These are phyloP conservation scores for Botrytis fabae DNA, from an alignment of 2,329 filamentous ascomycete genomes.

Conservation along the genomic window DNA sequence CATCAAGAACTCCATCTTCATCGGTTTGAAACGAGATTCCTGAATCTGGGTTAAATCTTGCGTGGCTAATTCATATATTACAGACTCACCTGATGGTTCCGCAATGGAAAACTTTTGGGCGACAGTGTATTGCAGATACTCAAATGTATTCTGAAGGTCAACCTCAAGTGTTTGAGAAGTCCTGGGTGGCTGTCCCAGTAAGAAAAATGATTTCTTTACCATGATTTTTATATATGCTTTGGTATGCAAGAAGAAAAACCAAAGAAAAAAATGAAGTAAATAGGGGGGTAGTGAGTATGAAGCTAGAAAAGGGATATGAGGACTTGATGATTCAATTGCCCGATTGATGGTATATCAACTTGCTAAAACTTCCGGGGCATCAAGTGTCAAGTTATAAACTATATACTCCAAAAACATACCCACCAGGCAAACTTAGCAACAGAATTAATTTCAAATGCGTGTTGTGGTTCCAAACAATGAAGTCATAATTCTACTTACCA, in stretches of 20 bases:
- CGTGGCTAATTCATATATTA: neutral
- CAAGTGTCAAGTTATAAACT: neutral
- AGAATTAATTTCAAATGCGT: neutral
- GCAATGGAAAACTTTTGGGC: slow-evolving; percentile 26
- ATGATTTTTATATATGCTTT: neutral
- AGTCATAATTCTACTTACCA: neutral
- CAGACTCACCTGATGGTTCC: slow-evolving; percentile 25
- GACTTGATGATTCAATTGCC: neutral
- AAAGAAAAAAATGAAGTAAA: neutral
- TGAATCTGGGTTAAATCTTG: neutral
- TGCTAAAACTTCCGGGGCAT: neutral
- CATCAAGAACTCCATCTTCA: slow-evolving; percentile 27
- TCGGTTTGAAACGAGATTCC: slow-evolving; percentile 29
- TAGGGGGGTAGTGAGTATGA: neutral
- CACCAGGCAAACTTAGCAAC: neutral
- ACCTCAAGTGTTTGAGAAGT: slow-evolving; percentile 24
- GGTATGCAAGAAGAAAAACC: neutral
- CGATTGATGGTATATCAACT: neutral
- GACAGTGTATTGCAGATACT: slow-evolving; percentile 25
- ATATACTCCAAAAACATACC: neutral
- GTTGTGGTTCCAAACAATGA: neutral
- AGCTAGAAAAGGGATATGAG: neutral
- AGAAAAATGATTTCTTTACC: slow-evolving; percentile 22
- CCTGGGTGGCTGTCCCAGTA: slow-evolving; percentile 23
- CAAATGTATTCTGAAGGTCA: slow-evolving; percentile 26